phyloP scores from a whole-genome alignment of 2,329 filamentous ascomycete species.

The Sclerotinia sclerotiorum region DNA sequence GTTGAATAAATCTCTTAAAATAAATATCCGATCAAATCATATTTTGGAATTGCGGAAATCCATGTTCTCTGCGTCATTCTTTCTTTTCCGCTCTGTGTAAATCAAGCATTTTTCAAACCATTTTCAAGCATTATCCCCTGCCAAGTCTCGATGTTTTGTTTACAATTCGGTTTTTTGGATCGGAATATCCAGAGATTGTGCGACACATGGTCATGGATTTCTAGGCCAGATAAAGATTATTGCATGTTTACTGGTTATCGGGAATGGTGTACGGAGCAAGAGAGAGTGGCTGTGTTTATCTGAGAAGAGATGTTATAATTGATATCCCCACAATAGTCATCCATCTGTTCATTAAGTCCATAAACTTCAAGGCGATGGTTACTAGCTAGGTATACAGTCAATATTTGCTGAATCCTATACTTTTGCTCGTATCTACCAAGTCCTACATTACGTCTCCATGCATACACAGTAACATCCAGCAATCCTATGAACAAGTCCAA shows the following conservation, averaged over 20 bases:
- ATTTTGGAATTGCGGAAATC: background rate
- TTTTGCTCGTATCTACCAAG: too few relatives aligned
- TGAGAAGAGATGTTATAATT: too few relatives aligned
- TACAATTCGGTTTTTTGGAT: background rate
- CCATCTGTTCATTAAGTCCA: too few relatives aligned
- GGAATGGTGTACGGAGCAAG: background rate
- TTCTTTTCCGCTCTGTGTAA: background rate
- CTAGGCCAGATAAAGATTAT: background rate
- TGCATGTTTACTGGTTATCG: background rate
- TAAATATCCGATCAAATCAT: background rate
- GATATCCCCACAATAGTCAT: too few relatives aligned
- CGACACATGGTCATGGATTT: slow-evolving; percentile 6
- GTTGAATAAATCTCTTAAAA: background rate
- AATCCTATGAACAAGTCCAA: too few relatives aligned
- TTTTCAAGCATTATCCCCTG: slow-evolving; percentile 14
- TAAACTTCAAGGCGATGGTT: too few relatives aligned
- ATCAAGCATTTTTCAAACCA: background rate
- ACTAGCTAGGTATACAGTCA: too few relatives aligned
- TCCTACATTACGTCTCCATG: too few relatives aligned
- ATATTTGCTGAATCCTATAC: too few relatives aligned
- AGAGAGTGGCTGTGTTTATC: too few relatives aligned
- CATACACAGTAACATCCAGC: too few relatives aligned
- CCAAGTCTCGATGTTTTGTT: slow-evolving; percentile 1
- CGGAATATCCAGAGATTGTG: slow-evolving; percentile 3
- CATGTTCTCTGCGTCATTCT: slow-evolving; percentile 8